Base-by-base conservation (phyloP, 2,329 filamentous ascomycete species). In the Nothophoma quercina region DNA sequence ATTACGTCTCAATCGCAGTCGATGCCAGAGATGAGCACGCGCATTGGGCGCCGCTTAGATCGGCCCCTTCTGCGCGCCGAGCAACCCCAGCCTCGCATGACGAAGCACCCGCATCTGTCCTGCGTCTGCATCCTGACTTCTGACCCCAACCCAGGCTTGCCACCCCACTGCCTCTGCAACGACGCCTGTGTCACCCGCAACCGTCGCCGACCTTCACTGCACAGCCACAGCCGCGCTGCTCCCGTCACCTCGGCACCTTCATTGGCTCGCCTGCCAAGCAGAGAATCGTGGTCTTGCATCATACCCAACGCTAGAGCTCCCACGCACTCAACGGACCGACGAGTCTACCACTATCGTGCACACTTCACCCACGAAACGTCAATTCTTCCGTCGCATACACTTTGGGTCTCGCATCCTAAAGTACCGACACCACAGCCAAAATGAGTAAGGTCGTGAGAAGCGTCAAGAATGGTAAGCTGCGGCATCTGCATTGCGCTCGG, bases 361-460 rank as follows among this genome's bases (percentile, higher is more conserved):
- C 40, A 29, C 45, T 15, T 40, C 41, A 36, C 35, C 38, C 29
- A 51, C 28, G 29, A 48, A n/a, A 19, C 48, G 44, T 38, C 56
- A 39, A 25, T 44, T 40, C 44, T 39, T 28, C 32, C 33, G 55
- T 56, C 43, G 55, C 54, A 49, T 42, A 51, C 47, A 50, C 30
- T 34, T 32, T 30, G 23, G 38, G 44, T 23, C 26, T 32, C 34
- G 13, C 13, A 22, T 18, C 29, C 40, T 47, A 38, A 44, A 32
- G 22, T 13, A 21, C 15, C 15, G 38, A 47, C 34, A 57, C 7
- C 36, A 30, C 54, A 47, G 54, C 56, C 58, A 82, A 71, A 58
- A 99, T 99, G 95, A 97, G 93, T 55, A 96, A 96, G 80, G 92
- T 98, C 75, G 91, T 98, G 74, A 86, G 95, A 78, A 96, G 91